phyloP scores from a whole-genome alignment of 1,284 basidiomycete genomes.

The Ganoderma lucidum region DNA sequence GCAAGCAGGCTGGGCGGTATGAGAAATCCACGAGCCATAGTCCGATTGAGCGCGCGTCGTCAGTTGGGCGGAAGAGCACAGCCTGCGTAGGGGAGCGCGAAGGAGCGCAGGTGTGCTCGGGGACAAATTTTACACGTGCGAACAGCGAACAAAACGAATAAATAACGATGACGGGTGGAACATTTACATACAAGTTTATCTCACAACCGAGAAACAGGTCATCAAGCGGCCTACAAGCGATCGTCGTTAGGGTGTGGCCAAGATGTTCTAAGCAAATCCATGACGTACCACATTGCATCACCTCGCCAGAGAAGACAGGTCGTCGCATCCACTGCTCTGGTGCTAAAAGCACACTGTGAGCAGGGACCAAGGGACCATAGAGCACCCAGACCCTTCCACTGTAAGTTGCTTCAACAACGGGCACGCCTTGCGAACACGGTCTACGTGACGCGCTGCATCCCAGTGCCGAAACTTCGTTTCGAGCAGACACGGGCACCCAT shows the following conservation, averaged over 20 bases:
- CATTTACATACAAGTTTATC: neutral
- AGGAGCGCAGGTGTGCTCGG: neutral
- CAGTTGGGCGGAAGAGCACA: neutral
- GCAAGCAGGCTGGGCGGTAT: neutral
- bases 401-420: constrained; percentile 9
- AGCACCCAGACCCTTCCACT: constrained; percentile 5
- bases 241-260: neutral
- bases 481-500: neutral
- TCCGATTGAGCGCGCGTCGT: neutral
- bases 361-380: neutral
- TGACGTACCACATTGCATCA: neutral
- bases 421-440: constrained; percentile 1
- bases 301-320: neutral
- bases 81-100: neutral
- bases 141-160: neutral
- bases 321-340: neutral
- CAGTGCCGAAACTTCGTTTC: constrained; percentile 5
- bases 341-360: neutral
- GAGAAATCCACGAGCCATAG: neutral
- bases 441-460: constrained; percentile 9
- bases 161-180: neutral
- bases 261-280: neutral
- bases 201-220: neutral
- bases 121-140: too few species aligned
- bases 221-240: neutral